These are phyloP conservation scores for Amanita molliuscula DNA, from an alignment of 768 basidiomycete genomes.

Conservation along the genomic window DNA sequence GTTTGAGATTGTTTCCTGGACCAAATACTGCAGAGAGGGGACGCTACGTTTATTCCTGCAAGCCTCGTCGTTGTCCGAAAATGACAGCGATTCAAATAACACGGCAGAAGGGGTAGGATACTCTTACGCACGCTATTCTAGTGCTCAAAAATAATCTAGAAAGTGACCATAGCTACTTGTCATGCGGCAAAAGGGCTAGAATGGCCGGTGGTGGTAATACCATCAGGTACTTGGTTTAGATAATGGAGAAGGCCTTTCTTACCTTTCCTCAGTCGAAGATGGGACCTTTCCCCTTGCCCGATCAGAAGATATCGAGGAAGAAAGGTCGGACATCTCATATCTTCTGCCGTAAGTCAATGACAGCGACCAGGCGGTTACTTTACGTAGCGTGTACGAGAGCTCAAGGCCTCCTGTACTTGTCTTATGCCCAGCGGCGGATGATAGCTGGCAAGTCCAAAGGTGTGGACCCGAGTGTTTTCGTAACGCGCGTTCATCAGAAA, in stretches of 20 bases:
- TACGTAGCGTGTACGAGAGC: conserved; percentile 89
- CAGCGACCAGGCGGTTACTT: conserved; percentile 50
- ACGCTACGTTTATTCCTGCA: conserved; percentile 67
- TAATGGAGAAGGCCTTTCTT: neutral
- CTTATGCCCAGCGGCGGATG: conserved; percentile 37
- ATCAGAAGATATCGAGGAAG: conserved; percentile 70
- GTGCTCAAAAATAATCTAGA: conserved; percentile 26
- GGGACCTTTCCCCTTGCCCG: conserved; percentile 72
- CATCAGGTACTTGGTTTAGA: conserved; percentile 35
- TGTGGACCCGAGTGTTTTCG: conserved; percentile 48
- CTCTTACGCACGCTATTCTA: neutral
- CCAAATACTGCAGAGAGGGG: conserved; percentile 27
- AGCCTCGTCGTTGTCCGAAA: conserved; percentile 75
- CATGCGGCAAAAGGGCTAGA: conserved; percentile 89
- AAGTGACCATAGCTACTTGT: conserved; percentile 78
- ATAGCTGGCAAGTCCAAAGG: conserved; percentile 42
- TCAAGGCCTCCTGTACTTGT: conserved; percentile 56
- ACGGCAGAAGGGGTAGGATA: conserved; percentile 21
- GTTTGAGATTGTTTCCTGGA: neutral
- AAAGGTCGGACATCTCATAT: conserved; percentile 37
- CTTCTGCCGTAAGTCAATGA: neutral
- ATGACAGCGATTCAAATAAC: conserved; percentile 44
- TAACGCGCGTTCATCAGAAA: conserved; percentile 26
- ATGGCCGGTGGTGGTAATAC: conserved; percentile 84
- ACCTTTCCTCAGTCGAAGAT: conserved; percentile 43